Percentiles rank a stretch among this genome's conserved stretches.
These are phyloP conservation scores for Lumnitzera littorea DNA, from an alignment of 345 rosid species.

Conservation along the genomic window DNA sequence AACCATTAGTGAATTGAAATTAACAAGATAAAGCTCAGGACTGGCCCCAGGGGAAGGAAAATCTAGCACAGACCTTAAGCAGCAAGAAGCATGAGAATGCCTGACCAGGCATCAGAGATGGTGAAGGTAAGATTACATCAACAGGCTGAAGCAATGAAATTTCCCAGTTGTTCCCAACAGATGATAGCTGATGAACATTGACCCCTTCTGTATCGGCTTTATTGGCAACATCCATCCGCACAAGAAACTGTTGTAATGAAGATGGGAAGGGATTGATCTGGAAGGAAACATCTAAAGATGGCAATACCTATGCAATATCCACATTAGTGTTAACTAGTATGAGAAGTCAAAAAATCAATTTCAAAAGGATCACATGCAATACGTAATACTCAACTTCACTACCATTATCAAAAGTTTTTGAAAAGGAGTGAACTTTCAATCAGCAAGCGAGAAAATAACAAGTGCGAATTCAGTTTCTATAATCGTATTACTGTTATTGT, in stretches of 20 bases:
- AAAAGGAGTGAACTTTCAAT: not conserved
- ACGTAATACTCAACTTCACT: too few relatives aligned
- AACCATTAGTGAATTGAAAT: not conserved
- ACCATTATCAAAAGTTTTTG: too few relatives aligned
- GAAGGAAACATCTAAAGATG: constrained; percentile 70
- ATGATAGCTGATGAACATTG: constrained; percentile 72
- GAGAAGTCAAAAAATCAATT: not conserved
- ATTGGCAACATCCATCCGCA: constrained; percentile 80
- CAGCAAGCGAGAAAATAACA: not conserved
- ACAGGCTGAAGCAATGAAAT: constrained; percentile 71
- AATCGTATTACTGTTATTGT: too few relatives aligned
- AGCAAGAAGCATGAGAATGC: constrained; percentile 76
- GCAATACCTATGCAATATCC: constrained; percentile 48
- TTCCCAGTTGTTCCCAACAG: constrained; percentile 75
- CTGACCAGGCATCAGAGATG: constrained; percentile 66
- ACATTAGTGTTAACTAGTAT: constrained; percentile 2
- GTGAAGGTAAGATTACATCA: constrained; percentile 53
- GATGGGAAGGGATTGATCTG: constrained; percentile 76
- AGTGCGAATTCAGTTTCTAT: not conserved
- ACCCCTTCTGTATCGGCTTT: constrained; percentile 62
- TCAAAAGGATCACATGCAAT: not conserved
- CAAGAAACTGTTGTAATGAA: constrained; percentile 69
- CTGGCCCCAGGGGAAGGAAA: too few relatives aligned
- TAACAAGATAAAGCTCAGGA: not conserved
- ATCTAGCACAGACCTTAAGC: constrained; percentile 50